Conservation (phyloP, 345 rosid species). For the Melaleuca alternifolia region DNA sequence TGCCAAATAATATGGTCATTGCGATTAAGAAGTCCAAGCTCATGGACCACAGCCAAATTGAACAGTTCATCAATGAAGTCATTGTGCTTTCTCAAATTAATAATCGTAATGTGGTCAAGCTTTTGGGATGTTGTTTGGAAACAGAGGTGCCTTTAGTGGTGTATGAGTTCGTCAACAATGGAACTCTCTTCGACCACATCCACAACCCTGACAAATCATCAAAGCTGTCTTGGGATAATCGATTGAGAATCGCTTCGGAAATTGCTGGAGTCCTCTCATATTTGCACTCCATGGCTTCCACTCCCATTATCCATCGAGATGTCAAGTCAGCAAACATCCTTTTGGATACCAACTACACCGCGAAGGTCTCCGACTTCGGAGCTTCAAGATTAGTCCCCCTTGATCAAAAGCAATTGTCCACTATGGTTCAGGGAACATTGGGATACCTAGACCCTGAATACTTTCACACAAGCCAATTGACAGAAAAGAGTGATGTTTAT, state of each 20-base stretch:
- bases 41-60: conserved; percentile 22
- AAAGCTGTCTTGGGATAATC: conserved; percentile 12
- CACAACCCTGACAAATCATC: conserved; percentile 9
- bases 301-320: conserved; percentile 22
- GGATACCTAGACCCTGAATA: conserved; percentile 43
- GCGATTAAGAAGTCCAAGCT: conserved; percentile 37
- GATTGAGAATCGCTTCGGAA: conserved; percentile 21
- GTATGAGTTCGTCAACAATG: conserved; percentile 23
- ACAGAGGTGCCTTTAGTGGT: conserved; percentile 33
- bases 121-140: conserved; percentile 34
- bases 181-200: conserved; percentile 23
- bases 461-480: conserved; percentile 12
- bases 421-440: conserved; percentile 29
- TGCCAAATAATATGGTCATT: conserved; percentile 12
- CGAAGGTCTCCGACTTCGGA: conserved; percentile 33
- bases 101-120: conserved; percentile 28
- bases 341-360: conserved; percentile 19
- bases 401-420: conserved; percentile 21
- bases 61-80: conserved; percentile 39
- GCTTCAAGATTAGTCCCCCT: conserved; percentile 18
- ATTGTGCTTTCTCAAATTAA: conserved; percentile 31
- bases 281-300: conserved; percentile 18
- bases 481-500: conserved; percentile 34
- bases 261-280: conserved; percentile 14
- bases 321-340: conserved; percentile 29